phyloP scores from a whole-genome alignment of 768 basidiomycete species.

The Lactifluus rugatus region DNA sequence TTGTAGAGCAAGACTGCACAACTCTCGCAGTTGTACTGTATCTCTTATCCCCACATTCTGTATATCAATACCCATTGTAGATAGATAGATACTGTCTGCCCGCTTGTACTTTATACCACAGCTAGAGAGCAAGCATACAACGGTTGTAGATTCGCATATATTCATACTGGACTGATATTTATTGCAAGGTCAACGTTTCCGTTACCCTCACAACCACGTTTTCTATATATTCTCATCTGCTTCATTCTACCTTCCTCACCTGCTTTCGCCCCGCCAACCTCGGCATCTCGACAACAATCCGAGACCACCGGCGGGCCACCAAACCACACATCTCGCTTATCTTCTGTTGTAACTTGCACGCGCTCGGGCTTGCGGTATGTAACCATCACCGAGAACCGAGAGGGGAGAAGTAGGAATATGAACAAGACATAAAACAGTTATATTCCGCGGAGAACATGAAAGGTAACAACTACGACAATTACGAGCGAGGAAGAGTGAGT shows the following conservation, averaged over 20 bases:
- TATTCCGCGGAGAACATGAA: not conserved
- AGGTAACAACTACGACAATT: not conserved
- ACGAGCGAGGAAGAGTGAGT: not conserved
- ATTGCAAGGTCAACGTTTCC: too few relatives aligned
- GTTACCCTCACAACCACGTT: too few relatives aligned
- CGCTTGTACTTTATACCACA: not conserved
- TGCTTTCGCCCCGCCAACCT: too few relatives aligned
- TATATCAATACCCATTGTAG: not conserved
- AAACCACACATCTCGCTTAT: too few relatives aligned
- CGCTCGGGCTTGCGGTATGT: not conserved
- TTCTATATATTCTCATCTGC: too few relatives aligned
- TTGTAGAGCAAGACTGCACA: not conserved
- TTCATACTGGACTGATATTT: too few relatives aligned
- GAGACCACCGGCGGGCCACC: too few relatives aligned
- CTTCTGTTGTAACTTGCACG: too few relatives aligned
- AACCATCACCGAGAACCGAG: not conserved
- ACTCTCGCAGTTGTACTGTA: not conserved
- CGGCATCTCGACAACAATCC: too few relatives aligned
- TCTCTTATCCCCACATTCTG: not conserved
- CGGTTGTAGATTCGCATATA: too few relatives aligned
- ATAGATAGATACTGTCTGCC: not conserved
- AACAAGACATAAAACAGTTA: not conserved
- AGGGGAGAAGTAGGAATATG: not conserved
- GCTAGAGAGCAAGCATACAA: not conserved
- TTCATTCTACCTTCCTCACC: too few relatives aligned